These are phyloP conservation scores for Candida ascalaphidarum DNA, from an alignment of 805 yeast species.

Conservation along the genomic window DNA sequence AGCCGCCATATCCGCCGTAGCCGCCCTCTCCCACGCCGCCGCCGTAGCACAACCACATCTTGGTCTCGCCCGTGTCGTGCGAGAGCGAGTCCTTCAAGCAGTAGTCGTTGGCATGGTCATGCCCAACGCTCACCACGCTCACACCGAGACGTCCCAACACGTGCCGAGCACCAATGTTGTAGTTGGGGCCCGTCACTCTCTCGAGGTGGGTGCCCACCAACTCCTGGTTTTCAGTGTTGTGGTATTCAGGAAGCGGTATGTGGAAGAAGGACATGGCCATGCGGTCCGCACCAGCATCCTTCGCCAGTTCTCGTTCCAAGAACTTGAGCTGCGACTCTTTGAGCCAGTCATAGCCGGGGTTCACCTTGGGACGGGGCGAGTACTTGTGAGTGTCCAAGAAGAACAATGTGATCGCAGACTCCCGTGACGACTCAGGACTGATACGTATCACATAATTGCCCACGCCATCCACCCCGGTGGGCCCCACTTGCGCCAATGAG, in stretches of 20 bases:
- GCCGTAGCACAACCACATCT: slow-evolving; percentile 85
- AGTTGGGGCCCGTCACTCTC: slow-evolving; percentile 68
- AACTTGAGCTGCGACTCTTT: slow-evolving; percentile 60
- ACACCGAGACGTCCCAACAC: slow-evolving; percentile 62
- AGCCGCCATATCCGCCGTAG: slow-evolving; percentile 88
- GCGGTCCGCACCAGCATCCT: slow-evolving; percentile 25
- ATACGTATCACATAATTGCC: slow-evolving; percentile 67
- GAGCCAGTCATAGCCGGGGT: slow-evolving; percentile 82
- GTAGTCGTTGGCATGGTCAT: slow-evolving; percentile 92
- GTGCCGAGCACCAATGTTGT: slow-evolving; percentile 59
- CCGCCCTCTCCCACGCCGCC: slow-evolving; percentile 96
- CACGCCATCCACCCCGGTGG: slow-evolving; percentile 62
- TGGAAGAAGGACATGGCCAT: slow-evolving; percentile 89
- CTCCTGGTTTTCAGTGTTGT: slow-evolving; percentile 33
- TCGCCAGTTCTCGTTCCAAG: slow-evolving; percentile 29
- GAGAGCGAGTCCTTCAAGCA: slow-evolving; percentile 50
- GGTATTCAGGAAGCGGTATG: slow-evolving; percentile 85
- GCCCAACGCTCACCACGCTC: slow-evolving; percentile 74
- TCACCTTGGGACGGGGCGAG: slow-evolving; percentile 54
- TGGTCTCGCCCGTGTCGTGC: slow-evolving; percentile 21
- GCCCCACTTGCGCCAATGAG: slow-evolving; percentile 55
- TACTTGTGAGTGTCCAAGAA: slow-evolving; percentile 82
- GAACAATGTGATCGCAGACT: slow-evolving; percentile 51
- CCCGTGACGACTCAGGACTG: slow-evolving; percentile 24
- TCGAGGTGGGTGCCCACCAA: slow-evolving; percentile 63